Evolutionary conservation across 148 eudicot species (phyloP).

Genomic region (Vaccinium macrocarpon): DNA sequence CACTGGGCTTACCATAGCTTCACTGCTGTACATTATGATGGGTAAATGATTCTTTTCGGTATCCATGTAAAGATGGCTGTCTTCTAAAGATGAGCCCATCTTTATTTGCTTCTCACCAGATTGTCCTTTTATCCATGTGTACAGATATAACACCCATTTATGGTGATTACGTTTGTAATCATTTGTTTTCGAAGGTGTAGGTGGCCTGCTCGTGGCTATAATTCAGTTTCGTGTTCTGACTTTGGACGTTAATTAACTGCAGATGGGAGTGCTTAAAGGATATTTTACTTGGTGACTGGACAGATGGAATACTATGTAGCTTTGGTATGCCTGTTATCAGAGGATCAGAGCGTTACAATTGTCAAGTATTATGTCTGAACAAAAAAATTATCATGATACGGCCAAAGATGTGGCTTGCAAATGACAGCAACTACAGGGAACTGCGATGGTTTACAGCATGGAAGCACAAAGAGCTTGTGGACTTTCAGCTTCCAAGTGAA

Average conservation of each 20-base stretch:
- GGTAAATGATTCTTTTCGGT: not conserved
- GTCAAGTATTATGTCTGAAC: constrained; percentile 84
- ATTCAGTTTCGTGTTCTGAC: not conserved
- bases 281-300: constrained; percentile 74
- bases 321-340: constrained; percentile 91
- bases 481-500: constrained; percentile 72
- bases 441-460: constrained; percentile 93
- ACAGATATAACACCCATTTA: not conserved
- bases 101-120: not conserved
- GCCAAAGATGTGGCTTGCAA: constrained; percentile 94
- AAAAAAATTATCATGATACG: constrained; percentile 88
- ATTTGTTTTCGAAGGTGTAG: not conserved
- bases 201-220: not conserved
- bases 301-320: constrained; percentile 85
- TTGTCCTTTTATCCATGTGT: not conserved
- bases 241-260: constrained; percentile 25
- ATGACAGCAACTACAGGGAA: constrained; percentile 95
- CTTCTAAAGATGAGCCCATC: not conserved
- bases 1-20: too few species aligned
- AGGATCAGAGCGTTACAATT: constrained; percentile 87
- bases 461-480: constrained; percentile 68
- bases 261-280: constrained; percentile 97
- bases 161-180: not conserved
- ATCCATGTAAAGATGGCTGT: not conserved
- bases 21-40: too few species aligned